Conservation (phyloP, 176 grass and related monocot species). For the Phyllostachys edulis region DNA sequence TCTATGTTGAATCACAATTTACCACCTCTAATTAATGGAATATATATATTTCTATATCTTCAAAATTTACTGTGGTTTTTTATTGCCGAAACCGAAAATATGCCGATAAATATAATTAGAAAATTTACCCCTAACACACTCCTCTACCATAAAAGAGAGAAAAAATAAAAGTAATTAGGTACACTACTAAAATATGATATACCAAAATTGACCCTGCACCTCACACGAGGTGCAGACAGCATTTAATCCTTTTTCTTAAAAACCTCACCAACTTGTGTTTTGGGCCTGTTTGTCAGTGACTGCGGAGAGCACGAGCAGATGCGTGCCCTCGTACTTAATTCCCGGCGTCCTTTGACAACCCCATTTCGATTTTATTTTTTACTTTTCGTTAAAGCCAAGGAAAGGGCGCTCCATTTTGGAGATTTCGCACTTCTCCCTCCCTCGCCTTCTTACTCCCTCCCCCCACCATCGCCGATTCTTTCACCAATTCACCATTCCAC, state of each 20-base stretch:
- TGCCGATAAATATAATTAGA: too few relatives aligned
- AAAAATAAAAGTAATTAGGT: background rate
- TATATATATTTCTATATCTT: background rate
- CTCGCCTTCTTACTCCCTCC: background rate
- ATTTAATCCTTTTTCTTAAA: background rate
- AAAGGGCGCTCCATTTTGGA: slow-evolving; percentile 38
- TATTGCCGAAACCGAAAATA: background rate
- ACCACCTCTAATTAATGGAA: background rate
- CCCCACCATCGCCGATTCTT: background rate
- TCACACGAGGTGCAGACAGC: background rate
- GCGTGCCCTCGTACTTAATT: background rate
- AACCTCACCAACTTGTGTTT: accelerated
- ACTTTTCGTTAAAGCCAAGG: background rate
- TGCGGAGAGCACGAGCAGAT: slow-evolving; percentile 20
- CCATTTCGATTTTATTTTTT: background rate
- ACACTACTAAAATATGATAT: background rate
- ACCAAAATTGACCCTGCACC: background rate
- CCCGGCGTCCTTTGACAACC: background rate
- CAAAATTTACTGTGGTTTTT: background rate
- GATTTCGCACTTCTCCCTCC: slow-evolving; percentile 31
- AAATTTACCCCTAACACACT: too few relatives aligned
- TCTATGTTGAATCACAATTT: background rate
- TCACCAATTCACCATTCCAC: slow-evolving; percentile 23
- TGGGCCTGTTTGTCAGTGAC: background rate
- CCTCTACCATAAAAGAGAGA: accelerated